A percentile compares a stretch with the other conserved stretches of the same genome.
These are phyloP conservation scores for Backusella tarrabulga DNA, from an alignment of 192 early-diverging fungal species.

Conservation along the genomic window DNA sequence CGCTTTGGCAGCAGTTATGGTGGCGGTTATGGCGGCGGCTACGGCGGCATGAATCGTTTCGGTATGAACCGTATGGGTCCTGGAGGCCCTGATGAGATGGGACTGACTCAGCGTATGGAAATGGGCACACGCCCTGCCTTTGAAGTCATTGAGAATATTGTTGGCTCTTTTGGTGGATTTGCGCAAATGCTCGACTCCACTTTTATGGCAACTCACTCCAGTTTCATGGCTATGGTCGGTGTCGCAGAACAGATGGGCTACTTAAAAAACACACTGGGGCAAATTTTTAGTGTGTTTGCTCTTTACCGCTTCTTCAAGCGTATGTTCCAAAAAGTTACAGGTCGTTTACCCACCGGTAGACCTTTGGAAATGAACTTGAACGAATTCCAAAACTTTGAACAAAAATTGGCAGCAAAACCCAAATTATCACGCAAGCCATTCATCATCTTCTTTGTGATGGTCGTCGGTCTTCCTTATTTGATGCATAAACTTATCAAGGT, in stretches of 20 bases:
- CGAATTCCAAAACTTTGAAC: conserved; percentile 75
- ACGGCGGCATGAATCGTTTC: conserved; percentile 30
- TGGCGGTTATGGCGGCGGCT: conserved; percentile 41
- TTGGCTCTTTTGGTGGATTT: conserved; percentile 96
- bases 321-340: conserved; percentile 64
- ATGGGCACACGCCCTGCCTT: conserved; percentile 91
- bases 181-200: conserved; percentile 98
- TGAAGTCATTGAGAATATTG: conserved; percentile 88
- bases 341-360: conserved; percentile 67
- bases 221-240: conserved; percentile 94
- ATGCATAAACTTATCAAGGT: conserved; percentile 86
- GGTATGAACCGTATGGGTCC: conserved; percentile 40
- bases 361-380: conserved; percentile 68
- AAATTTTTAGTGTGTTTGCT: conserved; percentile 79
- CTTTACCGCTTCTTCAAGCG: conserved; percentile 68
- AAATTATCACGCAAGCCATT: conserved; percentile 68
- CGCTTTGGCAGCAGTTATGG: conserved; percentile 36
- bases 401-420: conserved; percentile 31
- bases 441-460: conserved; percentile 80
- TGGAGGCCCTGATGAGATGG: conserved; percentile 58
- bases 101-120: conserved; percentile 83
- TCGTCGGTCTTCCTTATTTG: conserved; percentile 89
- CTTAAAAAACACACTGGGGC: conserved; percentile 80
- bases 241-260: conserved; percentile 99
- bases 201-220: conserved; percentile 93